Base-by-base conservation (phyloP, 805 yeast species). In the Starmera amethionina region DNA sequence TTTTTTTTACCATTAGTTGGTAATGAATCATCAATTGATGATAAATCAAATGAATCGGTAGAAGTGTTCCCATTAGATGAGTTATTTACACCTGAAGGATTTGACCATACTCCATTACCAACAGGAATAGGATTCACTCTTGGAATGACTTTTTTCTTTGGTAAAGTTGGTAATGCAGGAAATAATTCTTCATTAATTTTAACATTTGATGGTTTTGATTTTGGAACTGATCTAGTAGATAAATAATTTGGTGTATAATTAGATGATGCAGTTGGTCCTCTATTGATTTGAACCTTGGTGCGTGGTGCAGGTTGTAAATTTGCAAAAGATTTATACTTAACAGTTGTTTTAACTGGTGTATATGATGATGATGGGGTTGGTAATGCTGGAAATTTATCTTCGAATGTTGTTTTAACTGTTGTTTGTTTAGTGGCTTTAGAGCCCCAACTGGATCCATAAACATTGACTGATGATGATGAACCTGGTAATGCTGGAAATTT, bases 61-160 rank as follows among this genome's bases (percentile, higher is more conserved):
- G 50, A 52, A 19, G 19, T 37, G 4, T 43, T 38, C 3, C 40
- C 35, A 6, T 43, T 40, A 1, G 45, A 35, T 7, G 19, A 5
- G 2, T n/a, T 25, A 9, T 40, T n/a, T 3, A 39, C 8, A 14
- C 57, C 49, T 8, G 43, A 16, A 16, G 41, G 30, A 3, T 40
- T 15, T 18, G 44, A 50, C 70, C 69, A 60, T n/a, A 55, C 47
- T 29, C 65, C 59, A 22, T 65, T 64, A 33, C 61, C 63, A n/a
- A 59, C 54, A 13, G 47, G 59, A 32, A 68, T 58, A 8, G 79
- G 76, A 37, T 75, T 77, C 4, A 82, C 84, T 33, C 82, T 67
- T 3, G 88, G 85, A 40, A 50, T 50, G 15, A 73, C 66, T 38
- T 59, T 51, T 52, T 70, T 72, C 49, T 67, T 63, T 43, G 58